A percentile compares a stretch with the other conserved stretches of the same genome.
These are phyloP conservation scores for Ceratocystis destructans DNA, from an alignment of 2,329 filamentous ascomycete genomes.

Conservation along the genomic window DNA sequence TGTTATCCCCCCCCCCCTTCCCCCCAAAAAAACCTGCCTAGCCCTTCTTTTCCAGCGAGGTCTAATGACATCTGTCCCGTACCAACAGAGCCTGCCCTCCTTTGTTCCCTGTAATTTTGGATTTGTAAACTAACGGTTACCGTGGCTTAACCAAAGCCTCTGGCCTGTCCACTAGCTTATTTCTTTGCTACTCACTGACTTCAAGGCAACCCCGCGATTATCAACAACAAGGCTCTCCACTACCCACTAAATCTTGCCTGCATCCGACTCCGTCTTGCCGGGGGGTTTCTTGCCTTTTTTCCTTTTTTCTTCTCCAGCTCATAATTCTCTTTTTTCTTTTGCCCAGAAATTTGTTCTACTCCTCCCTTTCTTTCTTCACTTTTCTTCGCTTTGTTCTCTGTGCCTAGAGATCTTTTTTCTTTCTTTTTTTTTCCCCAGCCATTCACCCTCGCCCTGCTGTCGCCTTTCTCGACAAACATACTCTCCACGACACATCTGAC, in stretches of 20 bases:
- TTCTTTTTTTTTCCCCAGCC: neutral
- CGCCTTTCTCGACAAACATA: neutral
- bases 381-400: no score
- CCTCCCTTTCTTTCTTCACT: neutral
- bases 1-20: neutral
- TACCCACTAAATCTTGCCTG: neutral
- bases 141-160: neutral
- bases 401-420: no score
- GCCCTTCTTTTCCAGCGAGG: neutral
- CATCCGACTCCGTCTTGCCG: conserved; percentile 3
- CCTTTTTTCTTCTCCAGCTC: neutral
- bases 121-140: neutral
- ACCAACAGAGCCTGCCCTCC: neutral
- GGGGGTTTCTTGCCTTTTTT: neutral
- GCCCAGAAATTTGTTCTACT: neutral
- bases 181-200: neutral
- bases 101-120: neutral
- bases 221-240: conserved; percentile 4
- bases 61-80: conserved; percentile 12
- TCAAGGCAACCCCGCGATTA: conserved; percentile 13
- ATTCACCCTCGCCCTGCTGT: neutral
- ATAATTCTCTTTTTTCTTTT: neutral
- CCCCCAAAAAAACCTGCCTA: neutral
- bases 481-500: neutral
- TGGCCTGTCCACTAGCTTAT: conserved; percentile 1